phyloP scores from a whole-genome alignment of 495 filamentous ascomycete species.

The Tuber borchii region DNA sequence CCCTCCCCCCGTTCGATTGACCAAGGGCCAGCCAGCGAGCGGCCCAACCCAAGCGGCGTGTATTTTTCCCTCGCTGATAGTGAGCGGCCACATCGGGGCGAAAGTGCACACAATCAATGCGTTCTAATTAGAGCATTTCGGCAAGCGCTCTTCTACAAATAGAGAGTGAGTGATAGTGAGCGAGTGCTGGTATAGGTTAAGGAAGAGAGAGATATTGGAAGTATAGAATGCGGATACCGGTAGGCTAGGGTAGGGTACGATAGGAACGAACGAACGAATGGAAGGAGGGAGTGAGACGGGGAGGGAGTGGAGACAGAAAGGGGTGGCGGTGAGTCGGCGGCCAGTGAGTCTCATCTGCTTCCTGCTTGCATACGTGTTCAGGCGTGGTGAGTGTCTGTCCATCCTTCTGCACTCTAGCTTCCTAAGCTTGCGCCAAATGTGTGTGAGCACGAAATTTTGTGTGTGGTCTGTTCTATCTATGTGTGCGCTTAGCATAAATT shows the following conservation, averaged over 20 bases:
- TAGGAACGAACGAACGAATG: constrained; percentile 9
- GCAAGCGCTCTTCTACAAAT: not conserved
- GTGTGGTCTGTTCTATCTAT: constrained; percentile 31
- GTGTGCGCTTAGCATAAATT: constrained; percentile 8
- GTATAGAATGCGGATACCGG: not conserved
- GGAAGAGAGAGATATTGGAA: not conserved
- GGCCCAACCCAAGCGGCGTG: not conserved
- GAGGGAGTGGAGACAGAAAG: constrained; percentile 21
- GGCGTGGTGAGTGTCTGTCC: constrained; percentile 18
- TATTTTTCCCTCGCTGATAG: not conserved
- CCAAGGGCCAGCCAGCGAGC: not conserved
- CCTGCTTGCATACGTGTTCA: constrained; percentile 39
- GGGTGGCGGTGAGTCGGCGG: constrained; percentile 32
- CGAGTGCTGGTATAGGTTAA: not conserved
- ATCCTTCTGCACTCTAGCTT: constrained; percentile 1
- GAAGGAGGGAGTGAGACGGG: constrained; percentile 32
- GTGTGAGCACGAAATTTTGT: constrained; percentile 24
- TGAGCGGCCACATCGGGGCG: constrained; percentile 2
- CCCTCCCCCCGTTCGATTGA: not conserved
- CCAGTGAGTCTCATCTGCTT: constrained; percentile 38
- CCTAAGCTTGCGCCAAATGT: constrained; percentile 8
- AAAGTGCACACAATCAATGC: constrained; percentile 2
- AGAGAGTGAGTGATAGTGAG: not conserved
- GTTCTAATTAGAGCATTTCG: not conserved
- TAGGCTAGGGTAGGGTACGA: not conserved